Conservation (phyloP, 371 early-diverging fungal species). For the Lichtheimia corymbifera region DNA sequence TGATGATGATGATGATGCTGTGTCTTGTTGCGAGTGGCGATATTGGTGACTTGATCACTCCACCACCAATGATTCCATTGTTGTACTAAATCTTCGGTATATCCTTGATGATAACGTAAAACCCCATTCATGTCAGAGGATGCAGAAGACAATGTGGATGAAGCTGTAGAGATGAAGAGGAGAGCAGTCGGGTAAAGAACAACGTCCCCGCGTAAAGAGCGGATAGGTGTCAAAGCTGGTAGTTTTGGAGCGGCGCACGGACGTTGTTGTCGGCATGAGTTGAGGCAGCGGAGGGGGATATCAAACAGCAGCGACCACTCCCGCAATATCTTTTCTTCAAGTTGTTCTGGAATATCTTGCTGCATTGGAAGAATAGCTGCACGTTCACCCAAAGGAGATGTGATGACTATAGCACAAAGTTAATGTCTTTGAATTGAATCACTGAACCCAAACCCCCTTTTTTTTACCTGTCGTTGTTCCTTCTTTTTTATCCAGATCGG, state of each 20-base stretch:
- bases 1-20: not conserved
- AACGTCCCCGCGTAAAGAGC: constrained; percentile 7
- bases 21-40: constrained; percentile 2
- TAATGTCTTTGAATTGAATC: not conserved
- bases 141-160: constrained; percentile 22
- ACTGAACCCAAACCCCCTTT: not conserved
- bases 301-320: constrained; percentile 38
- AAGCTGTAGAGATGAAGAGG: constrained; percentile 27
- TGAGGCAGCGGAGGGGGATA: constrained; percentile 24
- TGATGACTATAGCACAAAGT: constrained; percentile 20
- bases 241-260: not conserved
- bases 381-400: constrained; percentile 37
- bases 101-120: constrained; percentile 35
- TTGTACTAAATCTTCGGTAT: constrained; percentile 41
- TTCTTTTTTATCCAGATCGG: constrained; percentile 23
- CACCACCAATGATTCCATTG: constrained; percentile 45
- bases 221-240: constrained; percentile 18
- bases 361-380: constrained; percentile 21
- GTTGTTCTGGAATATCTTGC: constrained; percentile 20
- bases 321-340: constrained; percentile 26
- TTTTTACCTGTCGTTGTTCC: constrained; percentile 21
- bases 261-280: not conserved
- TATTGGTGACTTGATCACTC: constrained; percentile 20
- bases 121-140: constrained; percentile 36
- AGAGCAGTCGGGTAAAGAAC: constrained; percentile 32